A percentile compares a stretch with the other conserved stretches of the same genome.
phyloP scores from a whole-genome alignment of 306 rosid species.

The Quercus cerris region DNA sequence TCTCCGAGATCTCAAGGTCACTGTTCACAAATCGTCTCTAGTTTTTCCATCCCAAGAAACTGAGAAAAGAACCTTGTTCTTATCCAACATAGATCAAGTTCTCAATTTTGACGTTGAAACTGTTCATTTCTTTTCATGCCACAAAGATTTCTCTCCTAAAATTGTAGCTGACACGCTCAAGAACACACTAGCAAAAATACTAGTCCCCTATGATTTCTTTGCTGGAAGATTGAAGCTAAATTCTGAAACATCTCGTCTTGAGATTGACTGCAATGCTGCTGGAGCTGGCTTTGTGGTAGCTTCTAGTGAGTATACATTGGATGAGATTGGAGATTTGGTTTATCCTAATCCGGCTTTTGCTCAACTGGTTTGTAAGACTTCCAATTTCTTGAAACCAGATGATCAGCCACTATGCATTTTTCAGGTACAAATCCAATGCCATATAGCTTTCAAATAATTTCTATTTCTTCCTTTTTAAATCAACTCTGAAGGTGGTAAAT shows the following conservation, averaged over 20 bases:
- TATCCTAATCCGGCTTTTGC: slow-evolving; percentile 70
- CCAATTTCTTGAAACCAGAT: slow-evolving; percentile 39
- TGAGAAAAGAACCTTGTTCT: slow-evolving; percentile 45
- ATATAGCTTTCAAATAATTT: no score
- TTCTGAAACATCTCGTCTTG: slow-evolving; percentile 38
- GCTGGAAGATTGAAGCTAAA: slow-evolving; percentile 58
- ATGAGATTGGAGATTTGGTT: slow-evolving; percentile 63
- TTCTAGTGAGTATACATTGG: slow-evolving; percentile 43
- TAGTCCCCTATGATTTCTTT: slow-evolving; percentile 58
- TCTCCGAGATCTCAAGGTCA: slow-evolving; percentile 53
- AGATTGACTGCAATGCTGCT: slow-evolving; percentile 54
- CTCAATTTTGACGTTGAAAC: slow-evolving; percentile 66
- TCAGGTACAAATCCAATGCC: slow-evolving; percentile 45
- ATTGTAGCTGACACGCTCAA: slow-evolving; percentile 36
- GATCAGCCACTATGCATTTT: slow-evolving; percentile 47
- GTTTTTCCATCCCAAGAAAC: slow-evolving; percentile 51
- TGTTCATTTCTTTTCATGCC: slow-evolving; percentile 55
- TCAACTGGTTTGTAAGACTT: slow-evolving; percentile 41
- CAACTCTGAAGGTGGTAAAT: no score
- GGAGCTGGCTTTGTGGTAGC: slow-evolving; percentile 75
- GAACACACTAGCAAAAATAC: slow-evolving; percentile 33
- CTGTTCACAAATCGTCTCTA: slow-evolving; percentile 31
- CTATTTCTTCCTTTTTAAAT: no score
- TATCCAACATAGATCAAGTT: slow-evolving; percentile 75
- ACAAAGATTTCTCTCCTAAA: slow-evolving; percentile 40